Conservation (phyloP, 2,329 filamentous ascomycete genomes). For the Pseudocercospora macadamiae region DNA sequence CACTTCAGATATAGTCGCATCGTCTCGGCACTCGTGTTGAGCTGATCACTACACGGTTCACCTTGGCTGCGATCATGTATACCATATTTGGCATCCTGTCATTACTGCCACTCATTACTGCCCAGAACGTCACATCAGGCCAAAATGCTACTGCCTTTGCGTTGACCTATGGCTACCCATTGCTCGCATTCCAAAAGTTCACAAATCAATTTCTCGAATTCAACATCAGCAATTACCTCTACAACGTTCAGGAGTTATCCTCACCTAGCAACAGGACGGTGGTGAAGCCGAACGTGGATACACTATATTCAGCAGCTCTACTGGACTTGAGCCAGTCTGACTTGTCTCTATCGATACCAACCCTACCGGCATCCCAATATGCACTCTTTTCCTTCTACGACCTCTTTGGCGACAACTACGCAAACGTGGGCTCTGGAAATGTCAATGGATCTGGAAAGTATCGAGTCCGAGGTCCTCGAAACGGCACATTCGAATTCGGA, state of each 20-base stretch:
- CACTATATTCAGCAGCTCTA: constrained; percentile 26
- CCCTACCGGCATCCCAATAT: not conserved
- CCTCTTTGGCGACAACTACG: constrained; percentile 25
- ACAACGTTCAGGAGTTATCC: constrained; percentile 14
- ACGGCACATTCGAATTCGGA: constrained; percentile 3
- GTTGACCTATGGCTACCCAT: constrained; percentile 33
- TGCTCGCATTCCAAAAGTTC: constrained; percentile 24
- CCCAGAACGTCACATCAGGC: too few species aligned
- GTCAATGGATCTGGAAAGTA: constrained; percentile 16
- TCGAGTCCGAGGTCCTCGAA: constrained; percentile 8
- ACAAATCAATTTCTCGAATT: constrained; percentile 7
- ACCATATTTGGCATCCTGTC: too few species aligned
- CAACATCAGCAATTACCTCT: constrained; percentile 20
- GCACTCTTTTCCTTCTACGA: constrained; percentile 33
- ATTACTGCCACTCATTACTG: too few species aligned
- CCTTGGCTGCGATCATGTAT: too few species aligned
- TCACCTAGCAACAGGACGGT: constrained; percentile 16
- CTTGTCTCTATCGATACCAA: not conserved
- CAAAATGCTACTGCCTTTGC: too few species aligned
- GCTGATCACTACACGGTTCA: too few species aligned
- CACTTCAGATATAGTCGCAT: too few species aligned
- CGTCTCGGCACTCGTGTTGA: too few species aligned
- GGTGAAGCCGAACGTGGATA: constrained; percentile 32
- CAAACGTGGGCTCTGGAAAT: constrained; percentile 21
- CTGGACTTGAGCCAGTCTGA: constrained; percentile 25